Base-by-base conservation (phyloP, 129 eudicot genomes). In the Tanacetum coccineum region DNA sequence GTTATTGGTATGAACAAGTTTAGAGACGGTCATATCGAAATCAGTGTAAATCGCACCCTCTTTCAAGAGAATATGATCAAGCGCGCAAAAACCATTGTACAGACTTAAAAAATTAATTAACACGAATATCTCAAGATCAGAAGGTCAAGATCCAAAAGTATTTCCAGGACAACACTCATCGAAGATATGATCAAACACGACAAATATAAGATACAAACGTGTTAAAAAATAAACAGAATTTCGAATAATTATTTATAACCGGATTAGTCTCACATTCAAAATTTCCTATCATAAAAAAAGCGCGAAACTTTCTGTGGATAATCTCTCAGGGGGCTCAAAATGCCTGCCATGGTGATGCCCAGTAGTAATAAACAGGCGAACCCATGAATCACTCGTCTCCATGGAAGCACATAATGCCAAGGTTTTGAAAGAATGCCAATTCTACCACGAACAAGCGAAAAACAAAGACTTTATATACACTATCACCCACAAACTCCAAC, bases 181-280 rank as follows among this genome's bases (percentile, higher is more conserved):
- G 39, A 50, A 72, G 62, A 72, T 42, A 72, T 51, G 53, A 62
- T 51, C 62, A 62, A 49, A 39, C 65, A 44, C 39, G 58, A 55
- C 48, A 74, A 70, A 73, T 25, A 21, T 53, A 67, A 46, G 65
- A 68, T 61, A 71, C 74, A 75, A 62, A 36, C 9, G 42, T 54
- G 28, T 49, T 63, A 49, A 50, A 75, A 74, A 42, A 46, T 68
- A 66, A 62, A 66, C 70, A 73, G 19, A 71, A 70, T 60, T 63
- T 62, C 62, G 42, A 57, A 76, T 72, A 79, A 79, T 78, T 68
- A 80, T 72, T 66, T 46, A 78, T 76, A 77, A 77, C 67, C 64
- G 72, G 70, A 83, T 79, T 69, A 85, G 86, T 81, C 88, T 74
- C 71, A 44, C 62, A 75, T 74, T 75, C 83, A 84, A 79, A 81